Conservation (phyloP, 305 asterid species). For the Andrographis paniculata region DNA sequence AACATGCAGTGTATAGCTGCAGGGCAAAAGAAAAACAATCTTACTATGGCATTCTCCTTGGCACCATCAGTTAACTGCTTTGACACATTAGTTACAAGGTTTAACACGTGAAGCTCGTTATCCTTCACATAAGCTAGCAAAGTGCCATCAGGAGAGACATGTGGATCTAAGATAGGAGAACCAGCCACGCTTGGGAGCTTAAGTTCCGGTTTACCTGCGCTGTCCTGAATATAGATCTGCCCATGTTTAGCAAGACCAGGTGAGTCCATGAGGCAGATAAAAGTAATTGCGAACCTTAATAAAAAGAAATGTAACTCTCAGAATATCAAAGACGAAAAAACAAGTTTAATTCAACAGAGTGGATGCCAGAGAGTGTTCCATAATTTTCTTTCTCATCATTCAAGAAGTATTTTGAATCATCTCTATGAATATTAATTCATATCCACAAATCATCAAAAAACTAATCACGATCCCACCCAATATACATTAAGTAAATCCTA, state of each 20-base stretch:
- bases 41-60: conserved; percentile 49
- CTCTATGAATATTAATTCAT: too few relatives aligned
- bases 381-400: too few relatives aligned
- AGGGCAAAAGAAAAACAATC: conserved; percentile 21
- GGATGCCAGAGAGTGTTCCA: too few relatives aligned
- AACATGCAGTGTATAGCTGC: too few relatives aligned
- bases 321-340: too few relatives aligned
- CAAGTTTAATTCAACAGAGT: too few relatives aligned
- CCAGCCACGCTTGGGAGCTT: conserved; percentile 50
- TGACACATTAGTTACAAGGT: conserved; percentile 37
- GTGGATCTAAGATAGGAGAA: conserved; percentile 85
- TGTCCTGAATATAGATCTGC: conserved; percentile 76
- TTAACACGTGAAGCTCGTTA: conserved; percentile 61
- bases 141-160: conserved; percentile 80
- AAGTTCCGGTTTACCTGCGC: conserved; percentile 44
- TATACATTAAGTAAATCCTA: too few relatives aligned
- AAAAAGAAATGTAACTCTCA: too few relatives aligned
- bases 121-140: conserved; percentile 74
- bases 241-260: conserved; percentile 18
- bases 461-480: too few relatives aligned
- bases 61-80: conserved; percentile 75
- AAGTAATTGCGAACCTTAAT: too few relatives aligned
- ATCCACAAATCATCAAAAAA: too few relatives aligned
- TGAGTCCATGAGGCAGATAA: conserved; percentile 13
- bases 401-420: too few relatives aligned